These are phyloP conservation scores for Boletales sp. DNA, from an alignment of 768 basidiomycete species.

Conservation along the genomic window DNA sequence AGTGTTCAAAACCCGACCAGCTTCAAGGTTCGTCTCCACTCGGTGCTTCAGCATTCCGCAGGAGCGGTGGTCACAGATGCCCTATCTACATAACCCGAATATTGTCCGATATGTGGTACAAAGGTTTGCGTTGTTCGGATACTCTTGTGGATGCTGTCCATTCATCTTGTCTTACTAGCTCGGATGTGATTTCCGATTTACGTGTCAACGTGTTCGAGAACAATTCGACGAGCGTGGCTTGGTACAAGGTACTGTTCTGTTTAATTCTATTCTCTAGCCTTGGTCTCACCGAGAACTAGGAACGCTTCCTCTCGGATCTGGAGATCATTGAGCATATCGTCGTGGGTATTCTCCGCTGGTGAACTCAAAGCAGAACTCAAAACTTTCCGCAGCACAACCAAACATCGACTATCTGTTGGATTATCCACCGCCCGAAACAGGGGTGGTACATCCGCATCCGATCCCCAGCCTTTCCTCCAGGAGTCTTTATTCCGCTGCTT, in stretches of 20 bases:
- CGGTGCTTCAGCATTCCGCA: background rate
- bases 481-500: constrained; percentile 51
- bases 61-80: constrained; percentile 13
- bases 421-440: constrained; percentile 71
- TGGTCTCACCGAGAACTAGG: constrained; percentile 40
- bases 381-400: constrained; percentile 52
- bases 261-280: background rate
- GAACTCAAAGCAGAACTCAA: background rate
- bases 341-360: constrained; percentile 39
- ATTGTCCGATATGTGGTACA: constrained; percentile 30
- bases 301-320: constrained; percentile 66
- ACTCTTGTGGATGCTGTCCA: background rate
- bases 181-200: constrained; percentile 71
- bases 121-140: constrained; percentile 17
- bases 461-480: constrained; percentile 64
- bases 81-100: constrained; percentile 25
- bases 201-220: constrained; percentile 62
- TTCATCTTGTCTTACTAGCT: constrained; percentile 37
- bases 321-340: constrained; percentile 76
- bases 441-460: constrained; percentile 85
- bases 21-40: background rate
- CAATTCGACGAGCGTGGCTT: constrained; percentile 53
- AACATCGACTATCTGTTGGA: constrained; percentile 66
- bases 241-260: constrained; percentile 61
- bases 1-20: constrained; percentile 6